Evolutionary conservation across 1,284 basidiomycete genomes (phyloP).

Genomic region (Apiotrichum sp.): DNA sequence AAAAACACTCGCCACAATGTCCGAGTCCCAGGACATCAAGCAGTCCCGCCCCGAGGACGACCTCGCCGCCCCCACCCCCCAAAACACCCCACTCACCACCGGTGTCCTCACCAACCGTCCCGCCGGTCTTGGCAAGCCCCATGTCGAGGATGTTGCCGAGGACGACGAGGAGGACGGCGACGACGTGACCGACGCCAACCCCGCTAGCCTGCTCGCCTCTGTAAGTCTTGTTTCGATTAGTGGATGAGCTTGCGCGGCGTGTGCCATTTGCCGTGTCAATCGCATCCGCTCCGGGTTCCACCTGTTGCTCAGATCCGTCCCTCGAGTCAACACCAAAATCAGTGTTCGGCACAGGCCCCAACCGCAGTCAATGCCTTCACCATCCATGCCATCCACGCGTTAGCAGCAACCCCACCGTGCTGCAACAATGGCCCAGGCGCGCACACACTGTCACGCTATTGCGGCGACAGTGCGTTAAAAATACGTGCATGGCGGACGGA

Average conservation of each 20-base stretch:
- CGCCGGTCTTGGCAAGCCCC: slow-evolving; percentile 59
- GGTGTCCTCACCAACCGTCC: slow-evolving; percentile 60
- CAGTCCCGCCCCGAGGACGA: slow-evolving; percentile 27
- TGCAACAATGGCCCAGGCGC: neutral
- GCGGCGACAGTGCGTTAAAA: neutral
- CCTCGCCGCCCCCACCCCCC: slow-evolving; percentile 63
- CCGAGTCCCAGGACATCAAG: slow-evolving; percentile 42
- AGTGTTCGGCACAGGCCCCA: no score
- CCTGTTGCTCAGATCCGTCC: no score
- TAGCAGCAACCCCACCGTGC: neutral
- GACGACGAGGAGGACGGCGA: slow-evolving; percentile 49
- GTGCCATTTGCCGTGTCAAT: neutral
- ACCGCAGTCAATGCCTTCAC: neutral
- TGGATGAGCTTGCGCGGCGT: no score
- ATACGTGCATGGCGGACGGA: neutral
- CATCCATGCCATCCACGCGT: neutral
- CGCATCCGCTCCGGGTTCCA: neutral
- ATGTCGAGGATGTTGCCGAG: slow-evolving; percentile 63
- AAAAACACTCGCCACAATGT: slow-evolving; percentile 34
- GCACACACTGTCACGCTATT: neutral
- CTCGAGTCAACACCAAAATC: neutral
- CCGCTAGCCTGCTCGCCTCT: slow-evolving; percentile 44
- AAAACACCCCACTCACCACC: slow-evolving; percentile 70
- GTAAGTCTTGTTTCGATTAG: slow-evolving; percentile 33
- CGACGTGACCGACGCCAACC: slow-evolving; percentile 46